A percentile compares a stretch with the other conserved stretches of the same genome.
phyloP scores from a whole-genome alignment of 805 yeast species.

The Teunomyces cretensis region DNA sequence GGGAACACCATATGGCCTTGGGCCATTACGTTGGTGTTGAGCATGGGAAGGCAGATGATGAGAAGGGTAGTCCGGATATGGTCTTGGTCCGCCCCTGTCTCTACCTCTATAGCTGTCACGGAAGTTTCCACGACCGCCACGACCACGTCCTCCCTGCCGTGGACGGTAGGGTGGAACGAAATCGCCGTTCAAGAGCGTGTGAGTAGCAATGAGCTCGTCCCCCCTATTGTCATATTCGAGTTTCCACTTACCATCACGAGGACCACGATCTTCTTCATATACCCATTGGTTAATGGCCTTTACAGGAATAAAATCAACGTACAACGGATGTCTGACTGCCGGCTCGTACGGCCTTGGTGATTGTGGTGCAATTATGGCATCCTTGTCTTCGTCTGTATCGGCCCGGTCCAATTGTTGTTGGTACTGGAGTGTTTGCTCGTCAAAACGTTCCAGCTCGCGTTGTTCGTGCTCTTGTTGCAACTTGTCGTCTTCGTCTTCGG shows the following conservation, averaged over 20 bases:
- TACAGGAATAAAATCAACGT: constrained; percentile 45
- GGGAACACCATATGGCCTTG: constrained; percentile 12
- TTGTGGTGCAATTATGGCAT: constrained; percentile 12
- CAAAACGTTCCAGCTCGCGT: constrained; percentile 21
- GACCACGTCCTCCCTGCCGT: constrained; percentile 7
- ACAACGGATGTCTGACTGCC: constrained; percentile 26
- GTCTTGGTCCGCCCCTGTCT: constrained; percentile 4
- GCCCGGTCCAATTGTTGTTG: constrained; percentile 15
- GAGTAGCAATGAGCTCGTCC: constrained; percentile 33
- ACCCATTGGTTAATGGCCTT: constrained; percentile 47
- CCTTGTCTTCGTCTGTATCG: constrained; percentile 13
- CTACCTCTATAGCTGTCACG: constrained; percentile 8
- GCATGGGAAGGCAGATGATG: not conserved
- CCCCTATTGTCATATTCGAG: constrained; percentile 35
- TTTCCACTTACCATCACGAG: constrained; percentile 46
- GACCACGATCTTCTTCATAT: constrained; percentile 45
- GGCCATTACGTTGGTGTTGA: constrained; percentile 8
- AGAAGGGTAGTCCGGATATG: not conserved
- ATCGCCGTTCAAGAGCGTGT: constrained; percentile 25
- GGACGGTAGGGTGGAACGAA: constrained; percentile 14
- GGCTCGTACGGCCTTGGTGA: constrained; percentile 16
- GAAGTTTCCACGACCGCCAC: constrained; percentile 11
- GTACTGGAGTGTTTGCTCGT: constrained; percentile 8
- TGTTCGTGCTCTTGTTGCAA: constrained; percentile 15
- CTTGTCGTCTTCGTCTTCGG: constrained; percentile 21